phyloP scores from a whole-genome alignment of 2,329 filamentous ascomycete species.

The Pseudocercospora pini-densiflorae region DNA sequence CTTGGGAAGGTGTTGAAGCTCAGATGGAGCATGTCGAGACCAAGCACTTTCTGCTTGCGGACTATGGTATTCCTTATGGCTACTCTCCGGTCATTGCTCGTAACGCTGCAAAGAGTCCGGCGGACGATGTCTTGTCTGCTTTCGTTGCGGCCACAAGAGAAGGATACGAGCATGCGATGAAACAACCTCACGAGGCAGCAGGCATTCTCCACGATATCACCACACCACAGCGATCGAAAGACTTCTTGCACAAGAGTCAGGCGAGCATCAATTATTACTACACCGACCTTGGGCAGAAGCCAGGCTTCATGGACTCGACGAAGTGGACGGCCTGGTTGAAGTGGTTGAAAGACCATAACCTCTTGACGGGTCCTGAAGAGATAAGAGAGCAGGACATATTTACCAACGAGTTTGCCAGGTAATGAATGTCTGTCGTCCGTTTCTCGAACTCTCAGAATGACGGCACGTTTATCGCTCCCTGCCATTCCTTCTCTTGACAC shows the following conservation, averaged over 20 bases:
- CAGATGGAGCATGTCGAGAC: conserved; percentile 31
- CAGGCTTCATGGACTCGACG: conserved; percentile 21
- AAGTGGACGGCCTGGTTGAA: conserved; percentile 25
- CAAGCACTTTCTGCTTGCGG: conserved; percentile 32
- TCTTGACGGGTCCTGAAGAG: conserved; percentile 14
- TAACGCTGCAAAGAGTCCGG: conserved; percentile 26
- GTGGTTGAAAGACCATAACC: conserved; percentile 18
- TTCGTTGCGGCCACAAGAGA: conserved; percentile 37
- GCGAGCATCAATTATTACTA: conserved; percentile 38
- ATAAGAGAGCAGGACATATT: conserved; percentile 22
- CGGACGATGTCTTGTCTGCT: conserved; percentile 28
- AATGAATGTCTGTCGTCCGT: not conserved
- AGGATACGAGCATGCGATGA: conserved; percentile 35
- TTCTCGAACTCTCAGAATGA: no score
- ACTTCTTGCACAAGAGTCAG: conserved; percentile 38
- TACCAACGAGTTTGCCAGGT: conserved; percentile 20
- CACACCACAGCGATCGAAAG: conserved; percentile 27
- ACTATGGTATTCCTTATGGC: conserved; percentile 39
- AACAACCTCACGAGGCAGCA: conserved; percentile 27
- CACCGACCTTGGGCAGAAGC: conserved; percentile 23
- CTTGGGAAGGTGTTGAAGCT: conserved; percentile 41
- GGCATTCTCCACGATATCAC: conserved; percentile 24
- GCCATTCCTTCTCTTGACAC: not conserved
- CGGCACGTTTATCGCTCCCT: no score
- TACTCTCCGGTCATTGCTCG: conserved; percentile 40